Base-by-base conservation (phyloP, 805 yeast genomes). In the Spathaspora hagerdaliae region DNA sequence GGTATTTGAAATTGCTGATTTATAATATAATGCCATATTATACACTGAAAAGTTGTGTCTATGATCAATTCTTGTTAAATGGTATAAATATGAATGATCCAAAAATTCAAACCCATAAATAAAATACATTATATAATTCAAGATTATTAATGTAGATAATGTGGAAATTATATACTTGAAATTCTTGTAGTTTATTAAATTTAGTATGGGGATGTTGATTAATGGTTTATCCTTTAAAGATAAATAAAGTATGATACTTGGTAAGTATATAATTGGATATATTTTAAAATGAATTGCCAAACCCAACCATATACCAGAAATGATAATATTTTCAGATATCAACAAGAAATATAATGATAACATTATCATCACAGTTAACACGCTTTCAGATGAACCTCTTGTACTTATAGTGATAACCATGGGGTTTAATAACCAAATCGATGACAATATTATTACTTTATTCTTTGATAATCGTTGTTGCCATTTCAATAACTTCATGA, bases 371-470 rank as follows among this genome's bases (percentile, higher is more conserved):
- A 87, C 90, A 2, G 95, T 88, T 39, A 94, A 64, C 1, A 94
- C 74, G 50, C 97, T 90, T 58, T 94, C 99, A 0, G 96, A 85
- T 27, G 94, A 87, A 1, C 99, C 99, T 39, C 99, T 73, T 0
- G 97, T 89, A 52, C 92, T 83, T 41, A 94, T 94, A 0, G 96
- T 89, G 31, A 85, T 80, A 0, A 91, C 98, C 94, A 94, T 87
- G 12, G 99, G 98, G 60, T 94, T 94, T 53, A 89, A 71, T 14
- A 94, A 71, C 98, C 98, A 94, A 5, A 92, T 66, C 2, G 84
- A 63, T 10, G 82, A 63, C 36, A 82, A 69, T 6, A 70, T 51
- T 10, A 75, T 47, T n/a, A 71, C 69, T 39, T 67, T 69, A 5
- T 45, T 39, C 13, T 39, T 36, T 13, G 34, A 19, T 8, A 39